Percentiles rank a stretch among this genome's conserved stretches.
Conservation (phyloP, 495 filamentous ascomycete genomes). For the Podospora australis region DNA sequence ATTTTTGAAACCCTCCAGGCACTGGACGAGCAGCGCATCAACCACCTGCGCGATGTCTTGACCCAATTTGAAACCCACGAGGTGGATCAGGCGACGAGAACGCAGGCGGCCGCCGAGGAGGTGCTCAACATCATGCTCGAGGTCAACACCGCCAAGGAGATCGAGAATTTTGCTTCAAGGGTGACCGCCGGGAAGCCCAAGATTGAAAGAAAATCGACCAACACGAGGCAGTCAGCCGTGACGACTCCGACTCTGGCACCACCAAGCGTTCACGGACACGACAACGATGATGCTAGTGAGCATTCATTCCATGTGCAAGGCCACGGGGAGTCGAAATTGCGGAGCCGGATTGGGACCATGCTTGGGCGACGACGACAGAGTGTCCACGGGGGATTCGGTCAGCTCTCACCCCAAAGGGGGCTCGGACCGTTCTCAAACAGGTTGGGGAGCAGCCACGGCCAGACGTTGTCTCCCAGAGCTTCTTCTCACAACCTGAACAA, state of each 20-base stretch:
- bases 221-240: slow-evolving; percentile 34
- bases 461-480: slow-evolving; percentile 42
- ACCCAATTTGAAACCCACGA: slow-evolving; percentile 93
- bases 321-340: slow-evolving; percentile 43
- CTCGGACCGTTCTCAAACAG: slow-evolving; percentile 48
- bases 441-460: slow-evolving; percentile 44
- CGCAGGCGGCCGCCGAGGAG: slow-evolving; percentile 67
- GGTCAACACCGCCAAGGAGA: slow-evolving; percentile 81
- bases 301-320: slow-evolving; percentile 48
- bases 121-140: slow-evolving; percentile 83
- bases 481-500: slow-evolving; percentile 52
- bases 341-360: slow-evolving; percentile 75
- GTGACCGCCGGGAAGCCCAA: slow-evolving; percentile 44
- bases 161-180: slow-evolving; percentile 68
- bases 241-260: slow-evolving; percentile 25
- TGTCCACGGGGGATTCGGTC: slow-evolving; percentile 46
- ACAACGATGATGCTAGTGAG: slow-evolving; percentile 55
- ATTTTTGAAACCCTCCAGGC: slow-evolving; percentile 93
- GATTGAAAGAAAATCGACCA: slow-evolving; percentile 36
- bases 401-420: slow-evolving; percentile 38
- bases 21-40: slow-evolving; percentile 80
- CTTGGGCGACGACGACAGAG: slow-evolving; percentile 60
- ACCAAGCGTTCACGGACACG: slow-evolving; percentile 30
- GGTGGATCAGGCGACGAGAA: slow-evolving; percentile 76
- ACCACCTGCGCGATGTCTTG: slow-evolving; percentile 85